Base-by-base conservation (phyloP, 805 yeast species). In the Kluyveromyces dobzhanskii region DNA sequence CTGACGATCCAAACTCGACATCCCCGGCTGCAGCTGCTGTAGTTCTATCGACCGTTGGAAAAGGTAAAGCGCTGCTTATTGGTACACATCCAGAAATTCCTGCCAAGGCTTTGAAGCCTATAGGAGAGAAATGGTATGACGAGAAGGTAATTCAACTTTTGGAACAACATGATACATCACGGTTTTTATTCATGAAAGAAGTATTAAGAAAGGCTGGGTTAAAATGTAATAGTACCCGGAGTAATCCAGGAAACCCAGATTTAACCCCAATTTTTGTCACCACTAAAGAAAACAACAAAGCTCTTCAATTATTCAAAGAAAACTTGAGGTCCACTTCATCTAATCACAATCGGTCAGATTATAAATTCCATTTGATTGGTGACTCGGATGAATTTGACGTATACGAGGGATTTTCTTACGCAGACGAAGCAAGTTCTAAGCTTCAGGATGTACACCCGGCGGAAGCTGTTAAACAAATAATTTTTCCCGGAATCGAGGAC, bases 31-130 rank as follows among this genome's bases (percentile, higher is more conserved):
- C 63, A 3, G 95, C 95, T 0, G 95, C 97, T 0, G 83, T 76
- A 0, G 74, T 92, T 3, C 61, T 71, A 42, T 75, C 85, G 49
- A 64, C 66, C 8, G 74, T 76, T 3, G 96, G 62, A 9, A 64
- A 71, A 28, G 98, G 98, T 3, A 64, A 63, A 27, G 95, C 80
- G 0, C 60, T 92, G 8, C 67, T 92, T 10, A 69, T 82, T 11
- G 97, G 97, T 0, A 73, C 85, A 0, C 98, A 92, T 60, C 95
- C 96, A 0, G 99, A 92, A 59, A 87, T 79, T 54, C 67, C 76
- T 2, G 80, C 86, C 12, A 63, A 71, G 12, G 49, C 78, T 45
- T 61, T 72, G 44, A 61, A 60, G 14, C 64, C 63, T 19, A 47
- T 62, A 2, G 46, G 54, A 9, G 52, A 57, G 41, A 41, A 64